Conservation (phyloP, 176 grass and related monocot species). For the Elymus sibiricus region DNA sequence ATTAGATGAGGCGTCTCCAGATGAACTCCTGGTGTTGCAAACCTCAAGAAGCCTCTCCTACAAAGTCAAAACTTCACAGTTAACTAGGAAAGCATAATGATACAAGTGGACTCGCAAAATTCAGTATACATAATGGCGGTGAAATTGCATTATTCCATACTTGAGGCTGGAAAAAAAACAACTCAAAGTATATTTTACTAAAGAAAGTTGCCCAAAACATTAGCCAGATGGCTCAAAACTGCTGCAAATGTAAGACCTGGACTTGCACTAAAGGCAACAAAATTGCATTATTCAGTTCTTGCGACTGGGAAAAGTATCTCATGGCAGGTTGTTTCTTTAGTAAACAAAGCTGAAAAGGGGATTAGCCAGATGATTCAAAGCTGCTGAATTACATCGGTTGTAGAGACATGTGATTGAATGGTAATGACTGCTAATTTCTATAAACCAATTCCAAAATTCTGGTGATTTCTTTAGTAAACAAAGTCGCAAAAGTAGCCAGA, state of each 20-base stretch:
- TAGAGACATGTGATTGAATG: slow-evolving; percentile 10
- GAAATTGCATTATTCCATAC: background rate
- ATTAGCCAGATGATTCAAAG: slow-evolving; percentile 8
- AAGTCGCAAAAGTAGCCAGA: background rate
- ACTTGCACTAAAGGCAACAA: background rate
- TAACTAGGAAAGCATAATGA: slow-evolving; percentile 26
- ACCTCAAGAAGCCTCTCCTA: slow-evolving; percentile 97
- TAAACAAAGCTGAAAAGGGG: background rate
- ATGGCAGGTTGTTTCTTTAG: background rate
- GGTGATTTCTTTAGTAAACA: background rate
- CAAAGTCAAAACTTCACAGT: slow-evolving; percentile 17
- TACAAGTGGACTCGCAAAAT: background rate
- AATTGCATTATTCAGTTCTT: background rate
- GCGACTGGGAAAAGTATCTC: slow-evolving; percentile 3
- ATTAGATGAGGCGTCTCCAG: slow-evolving; percentile 38
- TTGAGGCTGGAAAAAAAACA: slow-evolving; percentile 1
- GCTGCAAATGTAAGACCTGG: background rate
- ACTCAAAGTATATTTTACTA: background rate
- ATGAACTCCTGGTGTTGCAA: slow-evolving; percentile 61
- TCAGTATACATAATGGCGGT: background rate
- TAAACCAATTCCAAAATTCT: background rate
- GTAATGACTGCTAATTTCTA: background rate
- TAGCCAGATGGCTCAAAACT: background rate
- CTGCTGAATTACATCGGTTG: background rate
- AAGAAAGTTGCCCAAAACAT: background rate